Conservation (phyloP, 2,329 filamentous ascomycete species). For the Botrytis hyacinthi region DNA sequence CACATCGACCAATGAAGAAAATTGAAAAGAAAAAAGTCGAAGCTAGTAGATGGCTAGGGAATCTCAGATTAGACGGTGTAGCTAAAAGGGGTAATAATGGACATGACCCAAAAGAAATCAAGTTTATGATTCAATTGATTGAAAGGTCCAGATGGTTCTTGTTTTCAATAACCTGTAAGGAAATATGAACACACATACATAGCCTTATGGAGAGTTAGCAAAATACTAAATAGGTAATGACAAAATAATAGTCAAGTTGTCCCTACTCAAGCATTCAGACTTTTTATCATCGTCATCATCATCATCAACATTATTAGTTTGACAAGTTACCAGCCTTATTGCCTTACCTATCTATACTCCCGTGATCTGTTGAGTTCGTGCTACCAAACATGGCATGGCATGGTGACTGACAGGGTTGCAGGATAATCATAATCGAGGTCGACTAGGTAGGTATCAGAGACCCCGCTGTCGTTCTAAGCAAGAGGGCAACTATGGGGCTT, state of each 20-base stretch:
- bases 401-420: slow-evolving; percentile 2
- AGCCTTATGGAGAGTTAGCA: not conserved
- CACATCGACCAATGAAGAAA: not conserved
- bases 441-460: slow-evolving; percentile 6
- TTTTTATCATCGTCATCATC: not conserved
- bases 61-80: not conserved
- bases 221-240: not conserved
- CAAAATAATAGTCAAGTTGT: not conserved
- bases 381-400: not conserved
- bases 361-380: not conserved
- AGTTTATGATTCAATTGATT: not conserved
- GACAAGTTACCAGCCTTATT: not conserved
- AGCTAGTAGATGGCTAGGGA: not conserved
- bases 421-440: slow-evolving; percentile 6
- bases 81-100: slow-evolving; percentile 10
- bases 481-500: not conserved
- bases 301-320: not conserved
- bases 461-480: not conserved
- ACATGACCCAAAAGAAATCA: not conserved
- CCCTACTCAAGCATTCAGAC: not conserved
- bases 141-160: not conserved
- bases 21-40: not conserved
- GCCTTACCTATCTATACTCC: not conserved
- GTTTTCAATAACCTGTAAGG: not conserved
- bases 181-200: not conserved